phyloP scores from a whole-genome alignment of 768 basidiomycete species.

The Russula sp. region DNA sequence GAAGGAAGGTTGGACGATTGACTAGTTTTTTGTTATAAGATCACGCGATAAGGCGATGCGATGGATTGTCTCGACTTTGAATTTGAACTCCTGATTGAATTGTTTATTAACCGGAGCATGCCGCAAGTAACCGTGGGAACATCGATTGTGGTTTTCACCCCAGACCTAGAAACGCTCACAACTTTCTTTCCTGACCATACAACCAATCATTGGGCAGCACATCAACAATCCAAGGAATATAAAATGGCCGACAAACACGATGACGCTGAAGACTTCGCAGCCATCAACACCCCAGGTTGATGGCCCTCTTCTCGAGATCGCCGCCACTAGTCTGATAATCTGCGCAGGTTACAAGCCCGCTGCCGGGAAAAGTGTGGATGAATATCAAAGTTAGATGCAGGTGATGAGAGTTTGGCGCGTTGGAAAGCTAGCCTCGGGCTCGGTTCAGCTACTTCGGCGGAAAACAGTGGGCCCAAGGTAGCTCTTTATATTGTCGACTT shows the following conservation, averaged over 20 bases:
- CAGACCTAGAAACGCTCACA: too few relatives aligned
- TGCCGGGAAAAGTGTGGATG: conserved; percentile 69
- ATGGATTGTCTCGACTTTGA: conserved; percentile 17
- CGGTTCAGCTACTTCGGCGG: conserved; percentile 43
- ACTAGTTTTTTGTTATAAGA: neutral
- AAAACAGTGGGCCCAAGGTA: conserved; percentile 65
- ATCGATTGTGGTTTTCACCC: conserved; percentile 49
- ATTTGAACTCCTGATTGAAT: neutral
- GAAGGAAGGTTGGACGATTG: neutral
- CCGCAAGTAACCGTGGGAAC: conserved; percentile 52
- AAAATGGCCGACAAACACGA: conserved; percentile 39
- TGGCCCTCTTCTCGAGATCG: neutral
- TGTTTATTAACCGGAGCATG: neutral
- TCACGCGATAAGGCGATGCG: conserved; percentile 8
- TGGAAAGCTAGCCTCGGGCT: conserved; percentile 97
- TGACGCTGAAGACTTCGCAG: conserved; percentile 69
- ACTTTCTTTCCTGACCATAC: conserved; percentile 3
- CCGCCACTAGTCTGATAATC: conserved; percentile 5
- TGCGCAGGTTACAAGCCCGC: conserved; percentile 68
- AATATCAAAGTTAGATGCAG: conserved; percentile 84
- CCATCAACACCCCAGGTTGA: conserved; percentile 65
- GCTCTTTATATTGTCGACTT: conserved; percentile 19
- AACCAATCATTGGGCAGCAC: neutral
- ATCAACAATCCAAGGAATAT: neutral
- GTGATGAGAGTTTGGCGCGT: conserved; percentile 89